A percentile compares a stretch with the other conserved stretches of the same genome.
Conservation (phyloP, 2,329 filamentous ascomycete species). For the Pyrenophora teres region DNA sequence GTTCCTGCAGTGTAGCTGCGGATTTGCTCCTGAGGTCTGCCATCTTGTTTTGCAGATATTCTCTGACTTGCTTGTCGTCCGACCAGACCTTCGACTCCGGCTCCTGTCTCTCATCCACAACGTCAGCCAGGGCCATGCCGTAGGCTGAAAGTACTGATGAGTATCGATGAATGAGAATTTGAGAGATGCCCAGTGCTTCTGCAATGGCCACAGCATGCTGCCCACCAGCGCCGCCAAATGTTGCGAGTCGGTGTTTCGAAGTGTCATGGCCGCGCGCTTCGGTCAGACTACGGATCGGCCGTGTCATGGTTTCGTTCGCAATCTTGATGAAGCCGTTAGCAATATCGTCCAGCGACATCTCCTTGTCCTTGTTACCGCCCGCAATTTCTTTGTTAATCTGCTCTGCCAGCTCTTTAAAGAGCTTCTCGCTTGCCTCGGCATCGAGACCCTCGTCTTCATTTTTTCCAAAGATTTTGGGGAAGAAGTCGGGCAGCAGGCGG, state of each 20-base stretch:
- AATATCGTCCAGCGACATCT: conserved; percentile 80
- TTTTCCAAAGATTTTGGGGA: conserved; percentile 92
- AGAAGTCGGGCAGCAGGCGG: conserved; percentile 84
- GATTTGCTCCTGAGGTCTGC: conserved; percentile 79
- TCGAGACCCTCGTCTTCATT: conserved; percentile 84
- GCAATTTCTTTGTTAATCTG: conserved; percentile 78
- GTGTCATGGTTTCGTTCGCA: conserved; percentile 88
- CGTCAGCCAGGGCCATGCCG: conserved; percentile 90
- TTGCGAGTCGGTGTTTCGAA: conserved; percentile 85
- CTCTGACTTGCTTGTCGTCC: conserved; percentile 61
- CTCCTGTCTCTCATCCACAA: conserved; percentile 88
- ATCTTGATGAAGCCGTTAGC: conserved; percentile 89
- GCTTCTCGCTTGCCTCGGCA: conserved; percentile 71
- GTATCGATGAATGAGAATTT: conserved; percentile 85
- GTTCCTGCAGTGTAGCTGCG: conserved; percentile 67
- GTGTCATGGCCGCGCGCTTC: conserved; percentile 93
- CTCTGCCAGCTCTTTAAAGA: conserved; percentile 75
- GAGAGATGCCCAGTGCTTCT: conserved; percentile 78
- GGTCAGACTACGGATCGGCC: conserved; percentile 86
- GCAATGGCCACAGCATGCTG: conserved; percentile 93
- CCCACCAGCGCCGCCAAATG: conserved; percentile 88
- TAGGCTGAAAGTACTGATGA: conserved; percentile 90
- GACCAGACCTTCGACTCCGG: conserved; percentile 67
- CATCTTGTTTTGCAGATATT: conserved; percentile 74
- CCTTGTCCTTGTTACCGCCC: conserved; percentile 59